Base-by-base conservation (phyloP, 805 yeast genomes). In the Starmerella geochares region DNA sequence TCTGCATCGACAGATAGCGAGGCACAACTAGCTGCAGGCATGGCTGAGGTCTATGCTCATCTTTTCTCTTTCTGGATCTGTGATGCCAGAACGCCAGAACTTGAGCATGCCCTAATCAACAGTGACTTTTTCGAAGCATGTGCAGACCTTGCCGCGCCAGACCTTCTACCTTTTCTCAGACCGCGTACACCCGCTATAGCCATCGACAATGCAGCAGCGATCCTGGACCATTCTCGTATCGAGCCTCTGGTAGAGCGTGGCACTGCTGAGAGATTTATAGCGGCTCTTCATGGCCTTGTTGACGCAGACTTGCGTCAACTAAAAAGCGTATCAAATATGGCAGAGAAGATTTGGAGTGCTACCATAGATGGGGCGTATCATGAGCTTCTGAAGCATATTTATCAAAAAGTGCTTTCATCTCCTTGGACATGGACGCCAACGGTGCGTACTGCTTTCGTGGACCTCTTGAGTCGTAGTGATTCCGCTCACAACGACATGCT, bases 41-140 rank as follows among this genome's bases (percentile, higher is more conserved):
- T 27, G 7, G 31, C 33, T 9, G 33, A 16, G 10, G 14, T 3
- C 8, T 40, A 27, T 27, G 24, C 11, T 10, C 44, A 40, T 27
- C 20, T 42, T 13, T 42, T 42, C 17, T 4, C 4, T 14, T 20
- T 20, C 11, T 42, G 46, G 46, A 9, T 42, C 11, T 11, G 13
- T 4, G 32, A 42, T 14, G 14, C 10, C n/a, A 19, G 46, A 29
- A 42, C 46, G 6, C 21, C 46, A 27, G 37, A 42, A 16, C 28
- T 42, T 3, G 46, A 42, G 28, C 37, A 42, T 42, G 46, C 46
- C n/a, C 28, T 42, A 1, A 14, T 42, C 20, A 42, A 42, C 19
- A 23, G 32, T 11, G 37, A 31, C 14, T 31, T 42, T 19, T 28
- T 42, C 14, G 46, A 42, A 2, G 11, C 14, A 1, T 42, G 46